phyloP scores from a whole-genome alignment of 2,329 filamentous ascomycete species.

The Exophiala oligosperma region DNA sequence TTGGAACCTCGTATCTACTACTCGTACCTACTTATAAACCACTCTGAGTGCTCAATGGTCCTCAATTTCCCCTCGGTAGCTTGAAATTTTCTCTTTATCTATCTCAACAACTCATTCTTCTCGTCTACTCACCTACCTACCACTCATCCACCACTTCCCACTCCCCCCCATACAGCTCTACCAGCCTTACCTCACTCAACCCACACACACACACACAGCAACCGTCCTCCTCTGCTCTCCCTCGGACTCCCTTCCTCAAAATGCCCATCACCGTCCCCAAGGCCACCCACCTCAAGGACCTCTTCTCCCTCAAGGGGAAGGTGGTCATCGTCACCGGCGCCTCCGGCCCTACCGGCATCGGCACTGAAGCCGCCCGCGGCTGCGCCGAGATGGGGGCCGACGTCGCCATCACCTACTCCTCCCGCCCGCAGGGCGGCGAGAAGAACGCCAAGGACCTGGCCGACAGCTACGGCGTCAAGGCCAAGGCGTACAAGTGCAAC shows the following conservation, averaged over 20 bases:
- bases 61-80: neutral
- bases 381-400: constrained; percentile 65
- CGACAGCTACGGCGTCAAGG: constrained; percentile 63
- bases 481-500: constrained; percentile 67
- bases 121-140: neutral
- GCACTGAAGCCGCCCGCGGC: constrained; percentile 65
- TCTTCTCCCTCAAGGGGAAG: constrained; percentile 51
- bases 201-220: neutral
- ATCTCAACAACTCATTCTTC: neutral
- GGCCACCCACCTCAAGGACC: constrained; percentile 36
- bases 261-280: constrained; percentile 29
- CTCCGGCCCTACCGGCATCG: constrained; percentile 58
- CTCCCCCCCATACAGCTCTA: constrained; percentile 1
- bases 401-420: constrained; percentile 67
- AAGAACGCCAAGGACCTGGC: constrained; percentile 64
- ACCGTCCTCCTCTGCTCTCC: too few species aligned
- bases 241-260: neutral
- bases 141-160: neutral
- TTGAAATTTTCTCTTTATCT: neutral
- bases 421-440: constrained; percentile 61
- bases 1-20: neutral
- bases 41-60: neutral
- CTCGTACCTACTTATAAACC: neutral
- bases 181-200: neutral
- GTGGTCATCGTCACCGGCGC: constrained; percentile 51